phyloP scores from a whole-genome alignment of 768 basidiomycete genomes.

The Phanerodontia chrysosporium region DNA sequence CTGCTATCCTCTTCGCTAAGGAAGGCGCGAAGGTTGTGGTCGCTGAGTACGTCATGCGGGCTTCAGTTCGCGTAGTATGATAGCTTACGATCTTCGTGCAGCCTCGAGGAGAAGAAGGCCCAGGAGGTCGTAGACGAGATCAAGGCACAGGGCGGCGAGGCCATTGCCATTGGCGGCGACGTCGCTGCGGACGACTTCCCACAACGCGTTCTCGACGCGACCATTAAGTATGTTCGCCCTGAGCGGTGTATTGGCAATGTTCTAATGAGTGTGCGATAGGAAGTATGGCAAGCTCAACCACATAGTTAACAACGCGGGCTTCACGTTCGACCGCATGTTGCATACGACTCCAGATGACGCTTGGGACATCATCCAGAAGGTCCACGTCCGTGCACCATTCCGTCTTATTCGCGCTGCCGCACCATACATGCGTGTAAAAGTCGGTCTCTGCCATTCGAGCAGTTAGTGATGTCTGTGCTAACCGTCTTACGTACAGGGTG shows the following conservation, averaged over 20 bases:
- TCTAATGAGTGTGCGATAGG: conserved; percentile 40
- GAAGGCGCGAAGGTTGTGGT: conserved; percentile 87
- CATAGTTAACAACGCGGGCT: conserved; percentile 81
- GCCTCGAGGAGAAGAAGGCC: conserved; percentile 71
- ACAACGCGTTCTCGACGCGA: conserved; percentile 69
- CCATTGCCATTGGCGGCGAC: conserved; percentile 72
- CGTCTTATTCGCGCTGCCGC: conserved; percentile 79
- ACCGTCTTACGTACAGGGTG: conserved; percentile 30
- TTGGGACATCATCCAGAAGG: conserved; percentile 77
- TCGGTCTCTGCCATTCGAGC: conserved; percentile 12
- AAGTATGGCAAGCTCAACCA: conserved; percentile 85
- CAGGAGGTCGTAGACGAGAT: conserved; percentile 68
- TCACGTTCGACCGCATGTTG: conserved; percentile 84
- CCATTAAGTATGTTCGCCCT: conserved; percentile 71
- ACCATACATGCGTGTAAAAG: conserved; percentile 81
- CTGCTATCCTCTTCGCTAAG: conserved; percentile 73
- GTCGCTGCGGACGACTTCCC: conserved; percentile 84
- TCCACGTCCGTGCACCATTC: conserved; percentile 86
- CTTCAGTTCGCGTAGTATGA: conserved; percentile 4
- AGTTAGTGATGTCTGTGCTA: neutral
- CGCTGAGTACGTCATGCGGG: conserved; percentile 53
- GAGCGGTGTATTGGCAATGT: too few species aligned
- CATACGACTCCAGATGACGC: conserved; percentile 83
- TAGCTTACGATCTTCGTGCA: conserved; percentile 23
- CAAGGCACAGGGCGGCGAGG: conserved; percentile 66